These are phyloP conservation scores for Ceratocystis cacaofunesta DNA, from an alignment of 2,329 filamentous ascomycete species.

Conservation along the genomic window DNA sequence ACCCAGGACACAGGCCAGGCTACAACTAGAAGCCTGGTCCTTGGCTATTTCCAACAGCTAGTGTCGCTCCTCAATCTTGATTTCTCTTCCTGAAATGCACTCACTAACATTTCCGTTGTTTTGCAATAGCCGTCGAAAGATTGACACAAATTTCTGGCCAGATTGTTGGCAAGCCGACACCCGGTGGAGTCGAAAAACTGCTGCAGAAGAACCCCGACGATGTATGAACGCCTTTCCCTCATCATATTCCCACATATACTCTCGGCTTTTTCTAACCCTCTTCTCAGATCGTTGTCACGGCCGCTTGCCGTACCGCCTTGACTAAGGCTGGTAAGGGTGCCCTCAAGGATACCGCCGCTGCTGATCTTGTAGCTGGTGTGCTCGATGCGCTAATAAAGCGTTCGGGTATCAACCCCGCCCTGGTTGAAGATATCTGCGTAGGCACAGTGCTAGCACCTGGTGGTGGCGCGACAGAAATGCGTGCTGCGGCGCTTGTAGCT, in stretches of 20 bases:
- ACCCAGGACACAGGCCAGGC: not conserved
- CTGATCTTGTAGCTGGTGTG: slow-evolving; percentile 72
- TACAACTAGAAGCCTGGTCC: too few species aligned
- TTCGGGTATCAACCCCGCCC: slow-evolving; percentile 71
- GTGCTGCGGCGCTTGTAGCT: slow-evolving; percentile 76
- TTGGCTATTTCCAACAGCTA: too few species aligned
- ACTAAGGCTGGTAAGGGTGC: slow-evolving; percentile 86
- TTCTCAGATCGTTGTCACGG: slow-evolving; percentile 68
- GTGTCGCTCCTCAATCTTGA: not conserved
- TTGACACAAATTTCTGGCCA: slow-evolving; percentile 47
- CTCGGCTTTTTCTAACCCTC: not conserved
- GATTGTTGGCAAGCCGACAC: slow-evolving; percentile 44
- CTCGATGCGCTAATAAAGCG: slow-evolving; percentile 69
- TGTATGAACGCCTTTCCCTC: slow-evolving; percentile 28
- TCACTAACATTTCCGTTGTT: not conserved
- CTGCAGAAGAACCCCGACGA: slow-evolving; percentile 54
- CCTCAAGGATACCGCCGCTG: slow-evolving; percentile 85
- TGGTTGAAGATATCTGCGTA: slow-evolving; percentile 87
- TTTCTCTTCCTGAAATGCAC: not conserved
- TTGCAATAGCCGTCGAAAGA: slow-evolving; percentile 36
- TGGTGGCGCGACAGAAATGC: slow-evolving; percentile 92
- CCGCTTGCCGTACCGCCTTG: slow-evolving; percentile 77
- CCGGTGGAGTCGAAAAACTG: slow-evolving; percentile 38
- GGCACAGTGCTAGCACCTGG: slow-evolving; percentile 84
- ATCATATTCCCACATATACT: not conserved